Base-by-base conservation (phyloP, 345 rosid species). In the Cardamine chenopodiifolia region DNA sequence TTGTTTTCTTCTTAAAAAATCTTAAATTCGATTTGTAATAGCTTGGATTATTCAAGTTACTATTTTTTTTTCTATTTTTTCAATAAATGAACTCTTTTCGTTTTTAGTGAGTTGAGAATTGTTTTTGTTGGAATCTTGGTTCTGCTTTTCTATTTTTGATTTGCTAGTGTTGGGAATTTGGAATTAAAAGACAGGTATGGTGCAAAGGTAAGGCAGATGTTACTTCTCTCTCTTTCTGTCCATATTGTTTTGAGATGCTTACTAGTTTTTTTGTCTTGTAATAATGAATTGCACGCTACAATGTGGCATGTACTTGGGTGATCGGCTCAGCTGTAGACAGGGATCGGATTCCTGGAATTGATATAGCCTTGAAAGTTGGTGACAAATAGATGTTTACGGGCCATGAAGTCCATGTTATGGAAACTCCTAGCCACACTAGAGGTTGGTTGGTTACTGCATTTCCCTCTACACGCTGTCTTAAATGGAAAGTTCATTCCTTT, bases 311-410 rank as follows among this genome's bases (percentile, higher is more conserved):
- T 74, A 8, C 60, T 65, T 65, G 91, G 96, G 97, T 95, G 82
- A 92, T 95, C 81, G 97, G 99, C 79, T 83, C 99, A 32, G 89
- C 68, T 65, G 37, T 71, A 58, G 98, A 95, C 82, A 86, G 59
- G 72, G 90, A 88, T 25, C 79, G 97, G 48, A 95, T 95, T 53
- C 99, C 99, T 49, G 99, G 99, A 39, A 92, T 95, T 56, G 99
- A 95, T 80, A 92, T 95, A 58, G 87, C 71, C 68, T 83, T 95
- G 72, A 90, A 84, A 62, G 98, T 86, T 85, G 93, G 93, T 76
- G 99, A 95, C 71, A 95, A 81, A 70, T 95, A 98, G 99, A 95
- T 90, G 97, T n/a, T n/a, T n/a, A n/a, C n/a, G n/a, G n/a, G n/a
- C n/a, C n/a, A n/a, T n/a, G n/a, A n/a, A n/a, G n/a, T n/a, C n/a